These are phyloP conservation scores for Xerocomellus chrysenteron DNA, from an alignment of 768 basidiomycete species.

Conservation along the genomic window DNA sequence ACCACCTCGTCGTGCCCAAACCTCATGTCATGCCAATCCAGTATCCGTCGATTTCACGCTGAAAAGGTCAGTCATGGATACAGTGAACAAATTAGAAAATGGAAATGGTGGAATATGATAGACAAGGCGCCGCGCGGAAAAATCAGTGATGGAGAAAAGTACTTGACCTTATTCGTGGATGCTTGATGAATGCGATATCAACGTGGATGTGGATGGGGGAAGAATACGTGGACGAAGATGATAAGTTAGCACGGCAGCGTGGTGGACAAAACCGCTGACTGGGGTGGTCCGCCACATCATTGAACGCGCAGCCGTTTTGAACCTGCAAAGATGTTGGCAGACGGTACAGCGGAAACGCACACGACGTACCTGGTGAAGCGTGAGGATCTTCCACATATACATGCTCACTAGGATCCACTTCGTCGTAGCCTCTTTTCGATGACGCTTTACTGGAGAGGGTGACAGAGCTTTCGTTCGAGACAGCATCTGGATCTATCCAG, in stretches of 20 bases:
- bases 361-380: conserved; percentile 46
- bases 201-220: background rate
- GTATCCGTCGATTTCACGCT: conserved; percentile 19
- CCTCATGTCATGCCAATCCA: background rate
- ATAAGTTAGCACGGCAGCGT: conserved; percentile 28
- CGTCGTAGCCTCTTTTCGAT: conserved; percentile 51
- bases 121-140: background rate
- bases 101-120: background rate
- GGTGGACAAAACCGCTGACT: background rate
- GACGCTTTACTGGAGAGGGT: conserved; percentile 54
- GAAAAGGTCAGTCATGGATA: conserved; percentile 31
- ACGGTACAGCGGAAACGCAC: background rate
- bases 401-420: conserved; percentile 46
- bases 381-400: conserved; percentile 33
- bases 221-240: conserved; percentile 12
- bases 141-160: conserved; percentile 13
- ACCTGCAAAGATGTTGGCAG: conserved; percentile 27
- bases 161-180: conserved; percentile 30
- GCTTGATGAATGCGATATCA: conserved; percentile 11
- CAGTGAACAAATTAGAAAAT: background rate
- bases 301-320: conserved; percentile 45
- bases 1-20: background rate
- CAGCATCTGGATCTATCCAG: conserved; percentile 49
- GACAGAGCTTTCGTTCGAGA: conserved; percentile 51
- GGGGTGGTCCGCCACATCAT: conserved; percentile 22